Evolutionary conservation across 495 filamentous ascomycete species (phyloP).

Genomic region (Penicillium ochrochloron): DNA sequence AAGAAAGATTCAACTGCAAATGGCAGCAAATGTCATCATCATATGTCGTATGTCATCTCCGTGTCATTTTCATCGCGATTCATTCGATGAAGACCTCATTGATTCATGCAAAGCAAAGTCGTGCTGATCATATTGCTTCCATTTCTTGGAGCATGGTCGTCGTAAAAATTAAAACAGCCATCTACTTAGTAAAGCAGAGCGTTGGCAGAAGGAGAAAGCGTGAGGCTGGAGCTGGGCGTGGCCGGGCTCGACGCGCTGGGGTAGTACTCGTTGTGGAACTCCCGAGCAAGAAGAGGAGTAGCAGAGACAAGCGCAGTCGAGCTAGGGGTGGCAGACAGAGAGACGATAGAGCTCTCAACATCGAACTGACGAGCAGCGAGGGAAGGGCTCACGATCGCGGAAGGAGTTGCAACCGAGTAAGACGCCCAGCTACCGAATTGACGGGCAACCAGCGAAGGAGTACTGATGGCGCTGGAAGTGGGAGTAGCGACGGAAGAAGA

Average conservation of each 20-base stretch:
- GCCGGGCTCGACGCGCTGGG: constrained; percentile 14
- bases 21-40: constrained; percentile 3
- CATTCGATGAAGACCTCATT: constrained; percentile 13
- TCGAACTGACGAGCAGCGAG: no score
- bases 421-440: constrained; percentile 14
- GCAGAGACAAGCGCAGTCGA: no score
- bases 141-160: background rate
- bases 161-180: background rate
- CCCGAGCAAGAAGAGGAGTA: constrained; percentile 4
- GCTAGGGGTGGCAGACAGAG: background rate
- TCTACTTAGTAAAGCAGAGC: constrained; percentile 16
- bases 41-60: constrained; percentile 10
- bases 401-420: background rate
- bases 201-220: constrained; percentile 16
- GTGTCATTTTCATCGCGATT: constrained; percentile 19
- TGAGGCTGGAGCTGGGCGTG: constrained; percentile 23
- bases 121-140: constrained; percentile 2
- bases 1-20: constrained; percentile 3
- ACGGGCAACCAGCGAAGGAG: constrained; percentile 21
- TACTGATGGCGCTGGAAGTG: constrained; percentile 4
- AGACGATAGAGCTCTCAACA: background rate
- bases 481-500: constrained; percentile 12
- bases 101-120: constrained; percentile 14
- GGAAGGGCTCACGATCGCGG: no score
- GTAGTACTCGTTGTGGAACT: constrained; percentile 2